Base-by-base conservation (phyloP, 352 stramenopile genomes). In the Thalassiosira mediterranea region DNA sequence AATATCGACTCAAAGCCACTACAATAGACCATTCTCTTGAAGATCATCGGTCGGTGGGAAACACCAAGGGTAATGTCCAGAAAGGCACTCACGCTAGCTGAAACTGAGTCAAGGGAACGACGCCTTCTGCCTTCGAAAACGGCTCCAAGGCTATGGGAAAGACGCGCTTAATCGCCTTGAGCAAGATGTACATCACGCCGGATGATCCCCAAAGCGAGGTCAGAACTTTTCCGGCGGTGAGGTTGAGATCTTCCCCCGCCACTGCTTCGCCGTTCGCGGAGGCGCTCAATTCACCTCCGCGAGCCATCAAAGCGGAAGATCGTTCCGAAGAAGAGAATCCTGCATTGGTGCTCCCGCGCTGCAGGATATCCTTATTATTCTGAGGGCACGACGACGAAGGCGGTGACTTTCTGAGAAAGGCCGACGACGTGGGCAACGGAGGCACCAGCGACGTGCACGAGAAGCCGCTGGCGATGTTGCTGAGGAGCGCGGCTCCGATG, bases 111-210 rank as follows among this genome's bases (percentile, higher is more conserved):
- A 93, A 81, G 2, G 76, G 56, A 17, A 83, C 60, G 8, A 58
- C 52, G 23, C 68, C 69, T 17, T 57, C 64, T 0, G 51, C 42
- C 34, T 68, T 64, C 31, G 19, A 42, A 59, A 95, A 95, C 5
- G 92, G 92, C 77, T 95, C 88, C 47, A 95, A 48, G 5, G 92
- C 92, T 70, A 96, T 93, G 0, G 92, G 92, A 51, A 93, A 1
- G 1, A 95, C 87, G 38, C 90, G 69, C 51, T 83, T 87, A 38
- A 96, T 88, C 5, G 88, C 89, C 73, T 95, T 95, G 38, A 79
- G 59, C 15, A 95, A 76, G 57, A 95, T 95, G 42, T 89, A 89
- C 10, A 91, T 66, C 4, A 96, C 89, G 23, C 87, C 89, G 48
- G 76, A 51, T 13, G 87, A 84, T 66, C 86, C 92, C 90, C 90